These are phyloP conservation scores for Selaginella moellendorffii DNA, from an alignment of 75 land plant species.

Conservation along the genomic window DNA sequence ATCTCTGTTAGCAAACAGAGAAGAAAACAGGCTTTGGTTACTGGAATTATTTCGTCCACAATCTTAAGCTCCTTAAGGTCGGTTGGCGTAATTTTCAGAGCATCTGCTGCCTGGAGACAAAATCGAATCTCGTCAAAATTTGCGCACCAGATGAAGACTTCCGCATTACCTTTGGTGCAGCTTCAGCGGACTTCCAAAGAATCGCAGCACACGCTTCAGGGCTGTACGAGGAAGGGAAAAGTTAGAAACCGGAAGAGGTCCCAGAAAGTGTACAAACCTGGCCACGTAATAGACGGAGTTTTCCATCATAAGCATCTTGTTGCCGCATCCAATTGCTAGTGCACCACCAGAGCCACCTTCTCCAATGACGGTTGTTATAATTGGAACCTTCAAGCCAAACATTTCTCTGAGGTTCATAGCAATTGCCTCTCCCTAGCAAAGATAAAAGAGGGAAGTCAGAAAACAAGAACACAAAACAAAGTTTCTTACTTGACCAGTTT, in stretches of 20 bases:
- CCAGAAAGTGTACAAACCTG: neutral
- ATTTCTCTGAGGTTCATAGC: constrained; percentile 4
- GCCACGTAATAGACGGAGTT: constrained; percentile 5
- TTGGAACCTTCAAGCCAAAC: constrained; percentile 4
- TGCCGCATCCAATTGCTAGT: constrained; percentile 7
- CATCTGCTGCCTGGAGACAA: constrained; percentile 60
- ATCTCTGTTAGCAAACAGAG: neutral
- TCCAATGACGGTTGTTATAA: constrained; percentile 5
- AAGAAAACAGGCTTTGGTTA: constrained; percentile 15
- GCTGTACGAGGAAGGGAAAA: constrained; percentile 16
- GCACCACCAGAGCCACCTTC: constrained; percentile 9
- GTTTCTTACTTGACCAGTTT: constrained; percentile 2
- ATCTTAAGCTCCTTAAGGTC: constrained; percentile 47
- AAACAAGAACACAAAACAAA: too few relatives aligned
- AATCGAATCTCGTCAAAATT: neutral
- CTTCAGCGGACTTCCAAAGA: constrained; percentile 61
- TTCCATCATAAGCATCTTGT: constrained; percentile 9
- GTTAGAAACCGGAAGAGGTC: neutral
- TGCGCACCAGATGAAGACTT: too few relatives aligned
- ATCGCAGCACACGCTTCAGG: constrained; percentile 95
- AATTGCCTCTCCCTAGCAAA: constrained; percentile 2
- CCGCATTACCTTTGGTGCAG: constrained; percentile 51
- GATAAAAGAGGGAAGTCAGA: too few relatives aligned
- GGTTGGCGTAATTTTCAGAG: constrained; percentile 59
- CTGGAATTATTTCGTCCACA: constrained; percentile 76